phyloP scores from a whole-genome alignment of 2,329 filamentous ascomycete species.

The Gnomoniopsis sp. region DNA sequence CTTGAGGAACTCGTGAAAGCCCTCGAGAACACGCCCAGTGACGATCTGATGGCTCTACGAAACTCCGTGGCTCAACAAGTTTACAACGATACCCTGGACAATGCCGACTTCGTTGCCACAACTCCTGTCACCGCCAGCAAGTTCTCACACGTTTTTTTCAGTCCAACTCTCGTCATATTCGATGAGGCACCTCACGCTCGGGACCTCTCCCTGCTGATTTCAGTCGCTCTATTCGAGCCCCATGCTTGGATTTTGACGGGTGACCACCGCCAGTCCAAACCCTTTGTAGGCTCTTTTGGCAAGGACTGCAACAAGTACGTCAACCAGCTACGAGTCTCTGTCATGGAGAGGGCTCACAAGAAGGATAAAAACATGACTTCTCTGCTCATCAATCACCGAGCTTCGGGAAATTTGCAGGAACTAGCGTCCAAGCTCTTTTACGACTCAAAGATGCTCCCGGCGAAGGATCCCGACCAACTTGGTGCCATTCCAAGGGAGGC shows the following conservation, averaged over 20 bases:
- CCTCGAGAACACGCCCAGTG: neutral
- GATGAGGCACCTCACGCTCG: constrained; percentile 4
- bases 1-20: neutral
- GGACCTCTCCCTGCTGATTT: neutral
- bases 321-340: neutral
- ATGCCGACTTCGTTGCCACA: neutral
- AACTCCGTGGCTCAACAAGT: no score
- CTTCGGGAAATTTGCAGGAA: neutral
- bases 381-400: constrained; percentile 1
- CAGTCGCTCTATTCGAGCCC: neutral
- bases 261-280: neutral
- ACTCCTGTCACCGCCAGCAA: constrained; percentile 3
- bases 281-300: neutral
- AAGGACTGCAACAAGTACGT: neutral
- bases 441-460: neutral
- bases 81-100: neutral
- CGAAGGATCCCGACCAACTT: neutral
- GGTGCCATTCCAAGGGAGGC: neutral
- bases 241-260: neutral
- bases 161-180: neutral
- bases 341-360: neutral
- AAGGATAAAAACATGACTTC: neutral
- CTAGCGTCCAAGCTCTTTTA: neutral
- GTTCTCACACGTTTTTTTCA: neutral
- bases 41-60: no score